Base-by-base conservation (phyloP, 2,329 filamentous ascomycete genomes). In the Pseudogymnoascus sp. region DNA sequence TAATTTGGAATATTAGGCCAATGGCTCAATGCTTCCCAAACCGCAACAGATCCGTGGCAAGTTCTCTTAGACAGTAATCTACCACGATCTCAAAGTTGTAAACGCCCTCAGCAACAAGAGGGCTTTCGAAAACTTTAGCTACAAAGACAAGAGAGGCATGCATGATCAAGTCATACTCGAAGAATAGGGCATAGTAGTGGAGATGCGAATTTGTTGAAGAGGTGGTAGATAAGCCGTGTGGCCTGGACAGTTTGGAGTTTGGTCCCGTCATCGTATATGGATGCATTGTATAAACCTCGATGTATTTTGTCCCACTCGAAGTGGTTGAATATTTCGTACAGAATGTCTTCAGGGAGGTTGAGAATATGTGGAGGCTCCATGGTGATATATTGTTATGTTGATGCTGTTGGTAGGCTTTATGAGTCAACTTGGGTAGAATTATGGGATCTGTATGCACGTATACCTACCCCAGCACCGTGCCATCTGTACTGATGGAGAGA, bases 91-190 rank as follows among this genome's bases (percentile, higher is more conserved):
- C 38, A 37, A 61, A 47, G 21, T 37, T 44, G n/a, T 33, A 33
- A 33, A 61, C 60, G 21, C 60, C 37, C 19, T 29, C 11, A 44
- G 60, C 60, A 44, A 61, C 8, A 13, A 47, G 21, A 61, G 37
- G 21, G 38, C 21, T 61, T 24, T 8, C 33, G 7, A 37, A 47
- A 29, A 61, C 29, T 29, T 33, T 37, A 11, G 29, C 24, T 47
- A 61, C 16, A 44, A 44, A 19, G 33, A 47, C 21, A 26, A 61
- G 35, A 10, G 60, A 61, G 26, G 13, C 60, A n/a, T 61, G 13
- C 60, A n/a, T 61, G 5, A 61, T 61, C 37, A 44, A 61, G 19
- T 24, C 60, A 37, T 61, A 61, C 31, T 19, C 24, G 60, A 21
- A 61, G 8, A 47, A 21, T 29, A 21, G 35, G 38, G 19, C 37